Conservation (phyloP, 768 basidiomycete species). For the Agaricus sinodeliciosus region DNA sequence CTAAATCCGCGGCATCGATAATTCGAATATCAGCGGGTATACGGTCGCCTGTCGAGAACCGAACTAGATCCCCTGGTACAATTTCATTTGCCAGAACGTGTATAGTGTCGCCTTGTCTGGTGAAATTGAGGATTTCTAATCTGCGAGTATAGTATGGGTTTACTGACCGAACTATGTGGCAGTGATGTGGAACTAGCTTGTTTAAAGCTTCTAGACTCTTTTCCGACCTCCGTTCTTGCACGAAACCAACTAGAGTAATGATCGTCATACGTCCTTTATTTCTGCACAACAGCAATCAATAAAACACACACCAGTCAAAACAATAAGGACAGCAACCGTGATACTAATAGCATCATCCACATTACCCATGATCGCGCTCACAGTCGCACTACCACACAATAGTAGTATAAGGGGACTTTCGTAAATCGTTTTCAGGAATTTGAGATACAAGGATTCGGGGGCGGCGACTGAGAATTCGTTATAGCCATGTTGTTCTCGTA, state of each 20-base stretch:
- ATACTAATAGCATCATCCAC: conserved; percentile 93
- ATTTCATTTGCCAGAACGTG: conserved; percentile 94
- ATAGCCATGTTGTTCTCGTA: conserved; percentile 72
- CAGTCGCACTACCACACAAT: conserved; percentile 81
- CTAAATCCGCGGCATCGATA: conserved; percentile 73
- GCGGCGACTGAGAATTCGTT: conserved; percentile 90
- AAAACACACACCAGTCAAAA: conserved; percentile 66
- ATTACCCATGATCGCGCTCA: conserved; percentile 94
- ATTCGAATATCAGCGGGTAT: conserved; percentile 92
- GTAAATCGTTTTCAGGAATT: conserved; percentile 93
- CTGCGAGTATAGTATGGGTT: conserved; percentile 13
- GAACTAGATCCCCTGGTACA: conserved; percentile 92
- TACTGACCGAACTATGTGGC: conserved; percentile 70
- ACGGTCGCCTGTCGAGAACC: conserved; percentile 86
- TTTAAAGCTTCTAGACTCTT: conserved; percentile 92
- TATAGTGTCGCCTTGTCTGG: conserved; percentile 54
- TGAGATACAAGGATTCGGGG: conserved; percentile 74
- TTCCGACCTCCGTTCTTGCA: conserved; percentile 93
- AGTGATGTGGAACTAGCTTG: conserved; percentile 96
- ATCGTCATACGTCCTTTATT: no score
- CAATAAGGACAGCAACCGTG: conserved; percentile 85
- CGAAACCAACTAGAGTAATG: conserved; percentile 66
- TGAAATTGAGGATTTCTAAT: conserved; percentile 18
- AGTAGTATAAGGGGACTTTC: conserved; percentile 91
- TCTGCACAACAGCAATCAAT: neutral